Percentiles rank a stretch among this genome's conserved stretches.
These are phyloP conservation scores for Pythium insidiosum DNA, from an alignment of 352 stramenopile species.

Conservation along the genomic window DNA sequence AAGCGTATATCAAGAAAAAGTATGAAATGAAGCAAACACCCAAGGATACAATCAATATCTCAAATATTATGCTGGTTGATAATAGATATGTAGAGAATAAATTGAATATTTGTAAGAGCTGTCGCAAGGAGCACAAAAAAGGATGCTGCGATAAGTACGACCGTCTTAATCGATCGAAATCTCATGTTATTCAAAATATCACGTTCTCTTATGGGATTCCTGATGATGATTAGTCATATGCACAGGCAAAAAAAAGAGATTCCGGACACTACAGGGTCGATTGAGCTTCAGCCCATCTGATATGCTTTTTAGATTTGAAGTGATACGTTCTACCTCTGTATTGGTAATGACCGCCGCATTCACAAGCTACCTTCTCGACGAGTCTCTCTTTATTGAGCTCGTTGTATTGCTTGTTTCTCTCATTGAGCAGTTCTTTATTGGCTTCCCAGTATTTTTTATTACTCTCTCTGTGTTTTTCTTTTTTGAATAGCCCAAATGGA, in stretches of 20 bases:
- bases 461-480: constrained; percentile 12
- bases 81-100: too few species aligned
- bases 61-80: too few species aligned
- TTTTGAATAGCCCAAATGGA: constrained; percentile 11
- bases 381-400: constrained; percentile 14
- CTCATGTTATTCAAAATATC: too few species aligned
- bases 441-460: constrained; percentile 13
- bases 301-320: constrained; percentile 16
- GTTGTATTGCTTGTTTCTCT: constrained; percentile 17
- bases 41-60: too few species aligned
- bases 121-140: too few species aligned
- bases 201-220: too few species aligned
- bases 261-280: too few species aligned
- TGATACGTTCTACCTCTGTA: constrained; percentile 16
- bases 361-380: constrained; percentile 5
- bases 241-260: constrained; percentile 7
- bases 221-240: constrained; percentile 6
- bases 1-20: too few species aligned
- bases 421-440: constrained; percentile 17
- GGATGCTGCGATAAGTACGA: too few species aligned
- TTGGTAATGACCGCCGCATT: constrained; percentile 13
- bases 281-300: constrained; percentile 11
- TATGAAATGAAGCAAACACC: too few species aligned
- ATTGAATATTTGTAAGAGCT: too few species aligned
- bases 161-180: too few species aligned